A percentile compares a stretch with the other conserved stretches of the same genome.
These are phyloP conservation scores for Solanum lycopersicoides DNA, from an alignment of 257 asterid species.

Conservation along the genomic window DNA sequence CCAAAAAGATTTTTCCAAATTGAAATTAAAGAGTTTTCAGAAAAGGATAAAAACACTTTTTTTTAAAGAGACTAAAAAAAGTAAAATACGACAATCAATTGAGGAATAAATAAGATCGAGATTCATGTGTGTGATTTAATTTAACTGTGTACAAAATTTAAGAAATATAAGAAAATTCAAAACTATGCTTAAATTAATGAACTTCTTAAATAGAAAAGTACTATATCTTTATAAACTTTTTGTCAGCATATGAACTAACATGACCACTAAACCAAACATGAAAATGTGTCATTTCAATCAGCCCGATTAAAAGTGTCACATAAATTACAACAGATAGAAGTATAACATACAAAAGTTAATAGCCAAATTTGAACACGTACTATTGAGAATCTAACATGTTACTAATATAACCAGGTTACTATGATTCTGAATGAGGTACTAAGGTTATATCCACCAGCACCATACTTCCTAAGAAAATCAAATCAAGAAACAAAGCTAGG, in stretches of 20 bases:
- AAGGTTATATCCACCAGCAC: constrained; percentile 40
- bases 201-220: too few species aligned
- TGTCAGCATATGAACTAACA: neutral
- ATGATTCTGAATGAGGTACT: constrained; percentile 47
- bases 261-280: neutral
- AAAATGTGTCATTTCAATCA: neutral
- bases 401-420: constrained; percentile 13
- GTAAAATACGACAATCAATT: neutral
- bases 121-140: neutral
- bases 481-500: constrained; percentile 34
- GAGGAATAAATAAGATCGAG: neutral
- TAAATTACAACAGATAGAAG: neutral
- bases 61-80: neutral
- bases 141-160: neutral
- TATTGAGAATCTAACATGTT: neutral
- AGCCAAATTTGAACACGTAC: neutral
- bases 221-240: neutral
- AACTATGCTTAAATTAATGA: too few species aligned
- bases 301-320: neutral
- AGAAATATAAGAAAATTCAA: too few species aligned
- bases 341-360: neutral
- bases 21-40: neutral
- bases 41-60: neutral
- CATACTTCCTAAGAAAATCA: constrained; percentile 11
- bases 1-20: too few species aligned